A percentile compares a stretch with the other conserved stretches of the same genome.
Evolutionary conservation across 2,329 filamentous ascomycete species (phyloP).

Genomic region (Spiromastix sp.): DNA sequence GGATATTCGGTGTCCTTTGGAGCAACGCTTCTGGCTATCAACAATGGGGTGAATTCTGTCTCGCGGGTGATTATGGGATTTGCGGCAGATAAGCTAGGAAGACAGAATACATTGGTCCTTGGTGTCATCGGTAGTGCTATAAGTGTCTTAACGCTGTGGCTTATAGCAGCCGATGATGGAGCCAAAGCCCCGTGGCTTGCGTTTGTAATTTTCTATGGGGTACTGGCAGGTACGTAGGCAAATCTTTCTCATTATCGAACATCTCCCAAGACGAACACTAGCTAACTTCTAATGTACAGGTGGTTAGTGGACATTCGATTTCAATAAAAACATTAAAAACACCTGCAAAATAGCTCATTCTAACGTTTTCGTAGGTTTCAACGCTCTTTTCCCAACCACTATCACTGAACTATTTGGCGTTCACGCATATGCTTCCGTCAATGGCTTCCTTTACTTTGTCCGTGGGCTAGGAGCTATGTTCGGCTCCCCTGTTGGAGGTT

Average conservation of each 20-base stretch:
- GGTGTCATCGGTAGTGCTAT: conserved; percentile 20
- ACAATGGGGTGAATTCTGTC: conserved; percentile 30
- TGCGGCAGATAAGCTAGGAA: conserved; percentile 28
- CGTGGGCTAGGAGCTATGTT: conserved; percentile 27
- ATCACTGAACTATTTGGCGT: conserved; percentile 31
- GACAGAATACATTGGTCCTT: conserved; percentile 29
- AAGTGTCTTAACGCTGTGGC: conserved; percentile 20
- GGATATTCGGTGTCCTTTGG: conserved; percentile 27
- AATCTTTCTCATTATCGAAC: neutral
- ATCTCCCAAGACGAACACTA: neutral
- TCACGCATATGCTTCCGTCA: conserved; percentile 29
- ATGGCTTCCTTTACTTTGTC: conserved; percentile 31
- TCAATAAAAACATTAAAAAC: neutral
- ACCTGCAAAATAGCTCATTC: neutral
- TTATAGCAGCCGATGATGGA: conserved; percentile 6
- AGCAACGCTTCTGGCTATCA: conserved; percentile 30
- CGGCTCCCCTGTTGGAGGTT: conserved; percentile 26
- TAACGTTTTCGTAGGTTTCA: conserved; percentile 5
- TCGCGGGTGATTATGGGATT: conserved; percentile 30
- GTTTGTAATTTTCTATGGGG: conserved; percentile 9
- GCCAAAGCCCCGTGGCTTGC: conserved; percentile 6
- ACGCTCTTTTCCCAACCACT: conserved; percentile 28
- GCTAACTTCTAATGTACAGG: neutral
- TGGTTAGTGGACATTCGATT: conserved; percentile 1
- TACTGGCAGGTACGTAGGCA: conserved; percentile 9